Evolutionary conservation across 805 yeast genomes (phyloP).

Genomic region (Hanseniaspora vineae): DNA sequence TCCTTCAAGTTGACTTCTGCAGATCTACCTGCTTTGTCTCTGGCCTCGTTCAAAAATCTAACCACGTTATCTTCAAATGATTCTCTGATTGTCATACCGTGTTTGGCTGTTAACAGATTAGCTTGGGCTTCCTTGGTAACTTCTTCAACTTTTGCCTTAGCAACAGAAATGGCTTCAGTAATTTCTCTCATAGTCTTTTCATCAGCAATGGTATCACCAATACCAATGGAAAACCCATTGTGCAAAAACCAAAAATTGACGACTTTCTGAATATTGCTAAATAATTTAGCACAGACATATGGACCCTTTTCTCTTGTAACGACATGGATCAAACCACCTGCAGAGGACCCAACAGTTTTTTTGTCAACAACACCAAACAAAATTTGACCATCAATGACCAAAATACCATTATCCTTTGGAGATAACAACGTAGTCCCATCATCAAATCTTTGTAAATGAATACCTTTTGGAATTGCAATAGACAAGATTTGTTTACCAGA

Average conservation of each 20-base stretch:
- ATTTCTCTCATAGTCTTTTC: conserved; percentile 89
- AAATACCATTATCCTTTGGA: conserved; percentile 93
- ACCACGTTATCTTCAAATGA: conserved; percentile 96
- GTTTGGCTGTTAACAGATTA: conserved; percentile 82
- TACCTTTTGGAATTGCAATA: conserved; percentile 90
- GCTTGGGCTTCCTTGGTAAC: conserved; percentile 87
- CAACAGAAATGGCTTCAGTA: conserved; percentile 84
- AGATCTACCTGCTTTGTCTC: conserved; percentile 98
- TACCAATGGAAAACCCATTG: conserved; percentile 96
- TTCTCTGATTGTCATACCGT: conserved; percentile 99
- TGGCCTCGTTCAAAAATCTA: conserved; percentile 89
- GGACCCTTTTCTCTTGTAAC: conserved; percentile 98
- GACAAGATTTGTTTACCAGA: conserved; percentile 92
- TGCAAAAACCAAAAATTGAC: conserved; percentile 95
- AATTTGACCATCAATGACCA: conserved; percentile 88
- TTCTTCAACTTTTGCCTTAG: conserved; percentile 88
- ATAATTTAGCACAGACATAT: conserved; percentile 72
- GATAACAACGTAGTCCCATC: conserved; percentile 72
- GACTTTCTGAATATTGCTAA: conserved; percentile 87
- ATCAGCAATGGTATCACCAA: conserved; percentile 99
- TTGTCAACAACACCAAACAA: conserved; percentile 97
- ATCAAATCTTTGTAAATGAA: conserved; percentile 86
- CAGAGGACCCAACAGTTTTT: conserved; percentile 96
- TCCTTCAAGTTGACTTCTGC: conserved; percentile 95
- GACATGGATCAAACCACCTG: conserved; percentile 95